Conservation (phyloP, 345 rosid species). For the Excoecaria cochinchinensis region DNA sequence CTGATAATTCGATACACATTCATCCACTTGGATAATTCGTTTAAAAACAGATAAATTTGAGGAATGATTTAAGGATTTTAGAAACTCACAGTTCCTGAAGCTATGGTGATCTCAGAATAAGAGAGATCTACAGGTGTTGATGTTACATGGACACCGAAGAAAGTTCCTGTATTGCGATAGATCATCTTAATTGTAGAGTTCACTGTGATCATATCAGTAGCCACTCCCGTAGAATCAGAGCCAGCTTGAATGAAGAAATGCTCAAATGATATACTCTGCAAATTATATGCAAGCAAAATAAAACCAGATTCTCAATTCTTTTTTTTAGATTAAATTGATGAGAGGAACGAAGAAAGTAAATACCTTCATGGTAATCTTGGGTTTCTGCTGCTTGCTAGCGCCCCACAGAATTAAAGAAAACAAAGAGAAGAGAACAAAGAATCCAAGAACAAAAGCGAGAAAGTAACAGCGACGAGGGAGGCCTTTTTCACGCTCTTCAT, state of each 20-base stretch:
- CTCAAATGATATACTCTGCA: conserved; percentile 77
- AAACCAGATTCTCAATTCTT: background rate
- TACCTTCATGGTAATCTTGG: conserved; percentile 82
- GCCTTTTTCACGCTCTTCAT: conserved; percentile 61
- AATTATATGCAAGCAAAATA: background rate
- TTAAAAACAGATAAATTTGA: background rate
- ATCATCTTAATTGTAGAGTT: conserved; percentile 73
- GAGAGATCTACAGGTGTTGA: conserved; percentile 73
- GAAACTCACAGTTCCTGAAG: conserved; percentile 72
- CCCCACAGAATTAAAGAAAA: conserved; percentile 88
- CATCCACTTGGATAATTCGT: conserved; percentile 3
- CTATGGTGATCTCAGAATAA: conserved; percentile 59
- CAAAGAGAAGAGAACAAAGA: conserved; percentile 75
- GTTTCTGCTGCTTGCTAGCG: conserved; percentile 84
- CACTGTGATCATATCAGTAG: conserved; percentile 84
- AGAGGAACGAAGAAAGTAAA: background rate
- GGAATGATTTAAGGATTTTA: background rate
- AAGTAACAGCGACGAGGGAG: conserved; percentile 83
- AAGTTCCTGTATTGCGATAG: conserved; percentile 85
- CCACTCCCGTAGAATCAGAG: conserved; percentile 77
- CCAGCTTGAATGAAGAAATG: conserved; percentile 87
- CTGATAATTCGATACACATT: conserved; percentile 38
- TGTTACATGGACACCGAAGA: conserved; percentile 89
- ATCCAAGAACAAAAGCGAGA: conserved; percentile 71
- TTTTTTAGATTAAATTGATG: background rate